These are phyloP conservation scores for Lachancea fermentati DNA, from an alignment of 805 yeast genomes.

Conservation along the genomic window DNA sequence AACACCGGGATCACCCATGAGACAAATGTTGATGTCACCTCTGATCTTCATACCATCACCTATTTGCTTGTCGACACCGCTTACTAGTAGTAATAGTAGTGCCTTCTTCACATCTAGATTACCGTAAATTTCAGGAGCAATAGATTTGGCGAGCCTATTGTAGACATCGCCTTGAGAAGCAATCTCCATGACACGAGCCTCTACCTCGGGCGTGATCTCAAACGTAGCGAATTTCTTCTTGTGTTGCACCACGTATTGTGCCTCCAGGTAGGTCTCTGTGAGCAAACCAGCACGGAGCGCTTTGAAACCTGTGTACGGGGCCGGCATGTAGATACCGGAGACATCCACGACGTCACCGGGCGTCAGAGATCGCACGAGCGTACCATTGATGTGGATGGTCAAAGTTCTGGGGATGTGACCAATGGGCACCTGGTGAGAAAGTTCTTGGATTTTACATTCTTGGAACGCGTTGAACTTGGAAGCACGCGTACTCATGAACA, in stretches of 20 bases:
- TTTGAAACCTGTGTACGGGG: constrained; percentile 92
- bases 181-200: constrained; percentile 49
- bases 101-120: constrained; percentile 93
- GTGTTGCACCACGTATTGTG: constrained; percentile 80
- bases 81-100: constrained; percentile 72
- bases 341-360: constrained; percentile 97
- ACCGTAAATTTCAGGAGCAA: constrained; percentile 97
- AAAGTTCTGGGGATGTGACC: constrained; percentile 94
- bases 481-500: constrained; percentile 90
- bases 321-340: constrained; percentile 86
- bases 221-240: constrained; percentile 76
- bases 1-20: constrained; percentile 99
- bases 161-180: constrained; percentile 65
- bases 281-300: constrained; percentile 89
- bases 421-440: constrained; percentile 94
- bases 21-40: constrained; percentile 92
- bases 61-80: constrained; percentile 91
- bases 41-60: constrained; percentile 97
- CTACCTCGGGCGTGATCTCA: constrained; percentile 51
- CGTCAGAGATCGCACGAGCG: constrained; percentile 73
- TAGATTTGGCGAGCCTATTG: constrained; percentile 73
- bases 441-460: constrained; percentile 90
- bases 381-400: constrained; percentile 85
- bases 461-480: constrained; percentile 94
- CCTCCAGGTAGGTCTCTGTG: constrained; percentile 90